Conservation (phyloP, 2,329 filamentous ascomycete species). For the Parastagonospora nodorum region DNA sequence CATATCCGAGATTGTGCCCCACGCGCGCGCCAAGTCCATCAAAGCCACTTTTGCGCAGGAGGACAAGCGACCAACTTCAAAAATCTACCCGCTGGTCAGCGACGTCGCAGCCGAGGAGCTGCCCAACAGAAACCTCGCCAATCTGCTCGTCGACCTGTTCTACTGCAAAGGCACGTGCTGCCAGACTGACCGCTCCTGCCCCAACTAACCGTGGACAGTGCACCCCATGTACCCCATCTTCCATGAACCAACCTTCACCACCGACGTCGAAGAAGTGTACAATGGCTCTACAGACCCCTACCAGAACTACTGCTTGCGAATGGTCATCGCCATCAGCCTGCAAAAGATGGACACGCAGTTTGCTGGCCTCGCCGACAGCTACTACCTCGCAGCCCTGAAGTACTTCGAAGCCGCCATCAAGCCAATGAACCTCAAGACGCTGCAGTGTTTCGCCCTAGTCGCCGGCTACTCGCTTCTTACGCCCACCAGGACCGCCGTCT, state of each 20-base stretch:
- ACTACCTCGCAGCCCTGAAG: constrained; percentile 87
- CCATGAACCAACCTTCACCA: constrained; percentile 78
- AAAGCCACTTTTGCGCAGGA: constrained; percentile 71
- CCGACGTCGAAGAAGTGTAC: constrained; percentile 81
- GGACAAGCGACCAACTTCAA: constrained; percentile 69
- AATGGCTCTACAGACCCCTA: constrained; percentile 76
- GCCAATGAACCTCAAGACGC: constrained; percentile 85
- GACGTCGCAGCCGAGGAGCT: constrained; percentile 77
- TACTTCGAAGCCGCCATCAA: constrained; percentile 81
- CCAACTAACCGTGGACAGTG: constrained; percentile 57
- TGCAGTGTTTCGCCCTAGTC: constrained; percentile 87
- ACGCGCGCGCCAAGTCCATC: constrained; percentile 68
- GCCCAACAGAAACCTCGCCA: constrained; percentile 74
- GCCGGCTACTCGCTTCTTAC: constrained; percentile 91
- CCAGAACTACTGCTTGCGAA: constrained; percentile 84
- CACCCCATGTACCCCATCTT: constrained; percentile 87
- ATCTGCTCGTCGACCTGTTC: constrained; percentile 82
- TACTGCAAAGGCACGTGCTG: constrained; percentile 71
- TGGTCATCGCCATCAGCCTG: constrained; percentile 93
- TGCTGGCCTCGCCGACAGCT: constrained; percentile 92
- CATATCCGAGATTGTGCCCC: constrained; percentile 89
- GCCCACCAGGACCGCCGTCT: constrained; percentile 87
- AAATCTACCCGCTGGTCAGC: constrained; percentile 90
- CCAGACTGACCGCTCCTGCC: background rate
- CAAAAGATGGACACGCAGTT: constrained; percentile 90